Evolutionary conservation across 306 rosid species (phyloP).

Genomic region (Canavalia gladiata): DNA sequence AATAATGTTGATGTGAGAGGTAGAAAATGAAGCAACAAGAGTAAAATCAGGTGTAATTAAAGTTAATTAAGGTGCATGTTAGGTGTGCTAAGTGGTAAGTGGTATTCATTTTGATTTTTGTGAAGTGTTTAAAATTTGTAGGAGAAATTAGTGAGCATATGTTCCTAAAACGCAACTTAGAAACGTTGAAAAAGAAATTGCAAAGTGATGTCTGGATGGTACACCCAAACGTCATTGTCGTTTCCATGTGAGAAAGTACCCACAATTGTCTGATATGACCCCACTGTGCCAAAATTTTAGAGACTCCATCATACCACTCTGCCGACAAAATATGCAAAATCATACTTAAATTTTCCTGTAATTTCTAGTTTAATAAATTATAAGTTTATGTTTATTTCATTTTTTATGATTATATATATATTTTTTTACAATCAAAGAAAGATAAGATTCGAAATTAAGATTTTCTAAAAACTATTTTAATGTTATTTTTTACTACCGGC

Average conservation of each 20-base stretch:
- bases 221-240: slow-evolving; percentile 32
- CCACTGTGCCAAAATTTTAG: slow-evolving; percentile 1
- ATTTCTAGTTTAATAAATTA: too few species aligned
- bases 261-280: slow-evolving; percentile 18
- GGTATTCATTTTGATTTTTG: not conserved
- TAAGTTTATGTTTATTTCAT: too few species aligned
- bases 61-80: not conserved
- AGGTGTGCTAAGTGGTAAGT: not conserved
- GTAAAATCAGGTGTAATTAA: not conserved
- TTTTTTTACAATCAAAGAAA: too few species aligned
- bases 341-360: too few species aligned
- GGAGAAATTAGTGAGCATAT: not conserved
- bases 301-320: slow-evolving; percentile 1
- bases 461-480: too few species aligned
- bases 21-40: not conserved
- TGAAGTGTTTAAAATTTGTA: too few species aligned
- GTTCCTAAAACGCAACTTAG: slow-evolving; percentile 11
- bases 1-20: not conserved
- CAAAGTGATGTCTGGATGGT: slow-evolving; percentile 22
- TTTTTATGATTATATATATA: too few species aligned
- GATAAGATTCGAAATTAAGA: too few species aligned
- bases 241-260: slow-evolving; percentile 44
- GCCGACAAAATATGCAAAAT: slow-evolving; percentile 45
- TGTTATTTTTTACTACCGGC: too few species aligned
- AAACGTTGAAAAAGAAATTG: slow-evolving; percentile 31